Percentiles rank a stretch among this genome's conserved stretches.
phyloP scores from a whole-genome alignment of 1,284 basidiomycete species.

The Ceratobasidium sp. region DNA sequence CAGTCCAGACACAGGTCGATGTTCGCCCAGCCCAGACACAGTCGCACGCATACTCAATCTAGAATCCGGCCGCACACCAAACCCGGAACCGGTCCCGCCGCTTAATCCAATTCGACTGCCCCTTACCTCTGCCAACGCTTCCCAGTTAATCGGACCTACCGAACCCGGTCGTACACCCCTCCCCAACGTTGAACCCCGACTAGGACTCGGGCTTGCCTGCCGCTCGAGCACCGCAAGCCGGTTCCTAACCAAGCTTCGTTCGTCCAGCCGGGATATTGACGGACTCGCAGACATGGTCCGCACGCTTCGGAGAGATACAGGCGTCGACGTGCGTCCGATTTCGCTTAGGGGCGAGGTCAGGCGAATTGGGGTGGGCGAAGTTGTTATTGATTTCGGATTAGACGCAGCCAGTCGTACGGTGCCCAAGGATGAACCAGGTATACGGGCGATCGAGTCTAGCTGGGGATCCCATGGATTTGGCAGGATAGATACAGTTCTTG shows the following conservation, averaged over 20 bases:
- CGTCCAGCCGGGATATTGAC: conserved; percentile 27
- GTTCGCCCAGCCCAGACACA: conserved; percentile 7
- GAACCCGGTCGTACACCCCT: not conserved
- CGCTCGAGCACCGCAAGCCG: conserved; percentile 25
- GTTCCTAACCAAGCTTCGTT: conserved; percentile 27
- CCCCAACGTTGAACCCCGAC: not conserved
- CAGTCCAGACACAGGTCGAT: not conserved
- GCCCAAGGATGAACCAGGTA: not conserved
- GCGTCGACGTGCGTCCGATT: not conserved
- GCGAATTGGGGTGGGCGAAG: conserved; percentile 3
- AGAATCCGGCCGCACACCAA: not conserved
- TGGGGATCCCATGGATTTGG: conserved; percentile 26
- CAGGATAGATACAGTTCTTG: not conserved
- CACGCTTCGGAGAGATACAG: conserved; percentile 16
- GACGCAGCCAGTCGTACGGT: not conserved
- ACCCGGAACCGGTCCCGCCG: not conserved
- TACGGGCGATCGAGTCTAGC: no score
- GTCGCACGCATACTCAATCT: conserved; percentile 1
- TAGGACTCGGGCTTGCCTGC: conserved; percentile 15
- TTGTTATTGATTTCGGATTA: not conserved
- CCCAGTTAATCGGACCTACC: conserved; percentile 20
- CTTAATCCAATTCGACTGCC: not conserved
- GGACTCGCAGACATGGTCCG: conserved; percentile 19
- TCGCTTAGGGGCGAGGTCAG: not conserved
- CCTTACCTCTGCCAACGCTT: conserved; percentile 27